Evolutionary conservation across 306 rosid genomes (phyloP).

Genomic region (Pachyrhizus erosus): DNA sequence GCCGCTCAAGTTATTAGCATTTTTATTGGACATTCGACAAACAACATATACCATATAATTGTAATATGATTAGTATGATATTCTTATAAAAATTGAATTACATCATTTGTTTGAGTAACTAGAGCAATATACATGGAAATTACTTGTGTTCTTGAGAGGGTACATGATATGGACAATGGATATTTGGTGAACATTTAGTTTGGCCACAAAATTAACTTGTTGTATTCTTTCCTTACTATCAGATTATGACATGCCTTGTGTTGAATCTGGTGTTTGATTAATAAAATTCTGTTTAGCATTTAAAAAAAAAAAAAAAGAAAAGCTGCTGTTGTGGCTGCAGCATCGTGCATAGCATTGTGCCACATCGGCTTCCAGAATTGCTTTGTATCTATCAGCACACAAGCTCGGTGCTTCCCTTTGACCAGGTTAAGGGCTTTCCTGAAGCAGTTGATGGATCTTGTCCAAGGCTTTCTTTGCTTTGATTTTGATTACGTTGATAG

Average conservation of each 20-base stretch:
- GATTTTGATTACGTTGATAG: constrained; percentile 23
- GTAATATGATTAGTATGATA: background rate
- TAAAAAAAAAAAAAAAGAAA: too few species aligned
- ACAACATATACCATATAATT: background rate
- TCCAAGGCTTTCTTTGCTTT: constrained; percentile 22
- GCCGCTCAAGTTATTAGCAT: background rate
- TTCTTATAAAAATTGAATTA: background rate
- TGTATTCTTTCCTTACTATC: too few species aligned
- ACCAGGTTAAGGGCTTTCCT: background rate
- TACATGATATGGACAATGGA: too few species aligned
- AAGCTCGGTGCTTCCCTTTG: constrained; percentile 5
- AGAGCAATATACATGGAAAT: too few species aligned
- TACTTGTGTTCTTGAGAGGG: too few species aligned
- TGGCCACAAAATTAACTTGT: too few species aligned
- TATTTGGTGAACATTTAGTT: too few species aligned
- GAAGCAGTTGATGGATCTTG: constrained; percentile 28
- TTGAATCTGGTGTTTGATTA: too few species aligned
- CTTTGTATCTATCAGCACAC: constrained; percentile 37
- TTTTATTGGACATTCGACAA: background rate
- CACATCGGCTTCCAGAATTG: constrained; percentile 45
- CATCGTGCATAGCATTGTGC: constrained; percentile 17
- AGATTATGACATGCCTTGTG: too few species aligned
- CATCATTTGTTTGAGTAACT: background rate
- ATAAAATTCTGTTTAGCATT: too few species aligned
- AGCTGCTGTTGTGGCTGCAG: constrained; percentile 30